These are phyloP conservation scores for Excoecaria cochinchinensis DNA, from an alignment of 345 rosid species.

Conservation along the genomic window DNA sequence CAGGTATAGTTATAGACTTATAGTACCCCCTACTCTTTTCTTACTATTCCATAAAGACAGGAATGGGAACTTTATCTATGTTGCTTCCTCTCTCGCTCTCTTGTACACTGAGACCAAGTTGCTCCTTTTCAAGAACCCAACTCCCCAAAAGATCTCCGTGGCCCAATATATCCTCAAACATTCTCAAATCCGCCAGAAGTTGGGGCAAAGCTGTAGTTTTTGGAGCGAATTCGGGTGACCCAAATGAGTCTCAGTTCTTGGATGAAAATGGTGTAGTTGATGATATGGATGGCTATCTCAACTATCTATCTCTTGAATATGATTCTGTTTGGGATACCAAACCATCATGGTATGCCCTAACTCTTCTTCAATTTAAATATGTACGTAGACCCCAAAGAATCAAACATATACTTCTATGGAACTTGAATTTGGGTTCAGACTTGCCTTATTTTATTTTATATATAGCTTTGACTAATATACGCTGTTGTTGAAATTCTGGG, in stretches of 20 bases:
- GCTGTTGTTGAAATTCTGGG: neutral
- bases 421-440: neutral
- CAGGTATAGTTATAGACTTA: too few relatives aligned
- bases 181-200: conserved; percentile 18
- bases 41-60: neutral
- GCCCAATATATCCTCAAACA: neutral
- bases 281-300: conserved; percentile 89
- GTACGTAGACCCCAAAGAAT: neutral
- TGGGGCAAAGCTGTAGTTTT: conserved; percentile 34
- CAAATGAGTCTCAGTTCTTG: conserved; percentile 47
- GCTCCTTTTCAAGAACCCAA: conserved; percentile 15
- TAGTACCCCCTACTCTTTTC: neutral
- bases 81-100: conserved; percentile 26
- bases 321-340: conserved; percentile 99
- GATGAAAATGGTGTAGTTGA: conserved; percentile 68
- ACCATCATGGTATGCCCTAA: conserved; percentile 65
- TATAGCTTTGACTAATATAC: neutral
- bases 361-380: neutral
- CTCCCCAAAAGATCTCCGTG: conserved; percentile 7
- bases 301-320: conserved; percentile 83
- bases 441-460: neutral
- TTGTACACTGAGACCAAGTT: conserved; percentile 14
- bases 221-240: conserved; percentile 43
- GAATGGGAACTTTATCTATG: conserved; percentile 32
- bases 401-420: neutral